Conservation (phyloP, 2,329 filamentous ascomycete genomes). For the Purpureocillium takamizusanense region DNA sequence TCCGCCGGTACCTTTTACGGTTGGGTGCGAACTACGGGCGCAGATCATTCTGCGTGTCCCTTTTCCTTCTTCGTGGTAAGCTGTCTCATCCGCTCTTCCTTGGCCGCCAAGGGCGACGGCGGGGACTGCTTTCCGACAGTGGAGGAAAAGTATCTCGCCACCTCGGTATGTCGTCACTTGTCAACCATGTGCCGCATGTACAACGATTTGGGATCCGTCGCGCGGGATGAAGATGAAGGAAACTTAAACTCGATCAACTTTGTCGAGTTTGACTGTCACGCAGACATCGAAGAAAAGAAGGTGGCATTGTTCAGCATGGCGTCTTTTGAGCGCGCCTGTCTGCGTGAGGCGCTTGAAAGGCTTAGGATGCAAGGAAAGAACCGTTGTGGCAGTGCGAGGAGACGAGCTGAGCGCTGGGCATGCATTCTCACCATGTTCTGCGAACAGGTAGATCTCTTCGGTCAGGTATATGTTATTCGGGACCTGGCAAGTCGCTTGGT, state of each 20-base stretch:
- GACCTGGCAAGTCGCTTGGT: constrained; percentile 2
- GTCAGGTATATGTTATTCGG: constrained; percentile 7
- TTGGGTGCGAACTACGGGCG: constrained; percentile 8
- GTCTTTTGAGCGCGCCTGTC: constrained; percentile 5
- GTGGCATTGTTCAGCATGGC: constrained; percentile 2
- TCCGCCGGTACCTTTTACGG: constrained; percentile 5
- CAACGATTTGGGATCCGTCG: constrained; percentile 10
- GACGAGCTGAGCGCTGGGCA: constrained; percentile 1
- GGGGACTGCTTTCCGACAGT: constrained; percentile 4
- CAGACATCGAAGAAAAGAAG: neutral
- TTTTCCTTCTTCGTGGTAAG: constrained; percentile 9
- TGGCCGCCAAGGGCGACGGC: constrained; percentile 1
- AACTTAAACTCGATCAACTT: constrained; percentile 13
- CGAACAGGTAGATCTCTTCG: constrained; percentile 5
- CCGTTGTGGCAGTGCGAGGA: neutral
- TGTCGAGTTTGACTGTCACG: constrained; percentile 6
- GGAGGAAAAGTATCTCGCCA: constrained; percentile 6
- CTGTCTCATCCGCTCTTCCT: constrained; percentile 6
- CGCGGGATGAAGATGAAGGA: constrained; percentile 8
- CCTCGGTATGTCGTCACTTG: constrained; percentile 6
- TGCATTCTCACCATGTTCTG: constrained; percentile 2
- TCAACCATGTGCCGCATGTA: constrained; percentile 10
- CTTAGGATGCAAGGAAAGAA: neutral
- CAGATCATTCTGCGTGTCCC: constrained; percentile 7
- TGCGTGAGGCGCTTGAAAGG: neutral